These are phyloP conservation scores for Spathaspora sp. DNA, from an alignment of 805 yeast species.

Conservation along the genomic window DNA sequence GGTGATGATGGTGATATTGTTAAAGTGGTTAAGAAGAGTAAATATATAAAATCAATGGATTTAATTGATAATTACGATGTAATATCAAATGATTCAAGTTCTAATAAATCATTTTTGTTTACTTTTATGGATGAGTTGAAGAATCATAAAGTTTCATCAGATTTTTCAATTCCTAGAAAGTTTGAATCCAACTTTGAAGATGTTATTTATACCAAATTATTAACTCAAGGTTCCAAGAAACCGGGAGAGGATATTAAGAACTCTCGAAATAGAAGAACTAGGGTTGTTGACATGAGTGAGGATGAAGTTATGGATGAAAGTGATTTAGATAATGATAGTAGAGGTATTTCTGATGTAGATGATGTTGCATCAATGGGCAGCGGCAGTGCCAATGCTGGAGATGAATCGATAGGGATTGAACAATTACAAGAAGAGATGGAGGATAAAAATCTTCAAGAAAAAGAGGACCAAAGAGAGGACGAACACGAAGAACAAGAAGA, in stretches of 20 bases:
- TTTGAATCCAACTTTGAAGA: slow-evolving; percentile 9
- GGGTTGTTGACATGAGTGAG: slow-evolving; percentile 1
- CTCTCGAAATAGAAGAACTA: slow-evolving; percentile 1
- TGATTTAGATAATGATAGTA: slow-evolving; percentile 19
- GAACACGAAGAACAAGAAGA: not conserved
- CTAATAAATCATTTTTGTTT: slow-evolving; percentile 4
- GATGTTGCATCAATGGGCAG: slow-evolving; percentile 18
- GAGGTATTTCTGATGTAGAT: slow-evolving; percentile 13
- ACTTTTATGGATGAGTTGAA: slow-evolving; percentile 6
- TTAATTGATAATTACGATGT: slow-evolving; percentile 7
- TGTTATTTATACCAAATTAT: slow-evolving; percentile 1
- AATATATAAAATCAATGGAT: slow-evolving; percentile 5
- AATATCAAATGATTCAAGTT: slow-evolving; percentile 3
- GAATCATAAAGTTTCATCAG: slow-evolving; percentile 1
- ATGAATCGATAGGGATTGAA: slow-evolving; percentile 11
- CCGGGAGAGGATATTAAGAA: not conserved
- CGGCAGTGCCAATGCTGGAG: slow-evolving; percentile 10
- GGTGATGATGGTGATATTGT: not conserved
- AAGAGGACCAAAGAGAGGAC: slow-evolving; percentile 9
- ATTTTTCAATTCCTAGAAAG: slow-evolving; percentile 1
- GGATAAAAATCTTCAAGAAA: slow-evolving; percentile 13
- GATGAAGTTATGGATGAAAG: slow-evolving; percentile 19
- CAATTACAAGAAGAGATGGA: slow-evolving; percentile 8
- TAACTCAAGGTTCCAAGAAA: not conserved
- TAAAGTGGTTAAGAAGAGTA: not conserved